phyloP scores from a whole-genome alignment of 2,329 filamentous ascomycete species.

The Phaeophleospora eucalypticola region DNA sequence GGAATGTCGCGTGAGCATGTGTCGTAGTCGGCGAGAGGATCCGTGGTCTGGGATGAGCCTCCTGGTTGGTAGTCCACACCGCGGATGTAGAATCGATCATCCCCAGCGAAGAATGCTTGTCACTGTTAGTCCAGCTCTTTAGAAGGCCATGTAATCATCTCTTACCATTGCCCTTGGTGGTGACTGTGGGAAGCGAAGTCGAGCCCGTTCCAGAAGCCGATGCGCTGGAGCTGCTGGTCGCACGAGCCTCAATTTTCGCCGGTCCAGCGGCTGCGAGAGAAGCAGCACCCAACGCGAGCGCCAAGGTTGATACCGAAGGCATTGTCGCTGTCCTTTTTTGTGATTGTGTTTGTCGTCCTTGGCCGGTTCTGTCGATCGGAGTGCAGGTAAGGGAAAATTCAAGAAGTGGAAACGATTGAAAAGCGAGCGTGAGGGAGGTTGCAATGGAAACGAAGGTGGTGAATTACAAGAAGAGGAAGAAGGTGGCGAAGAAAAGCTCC shows the following conservation, averaged over 20 bases:
- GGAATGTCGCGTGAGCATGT: constrained; percentile 74
- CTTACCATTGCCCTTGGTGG: constrained; percentile 56
- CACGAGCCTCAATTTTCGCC: constrained; percentile 30
- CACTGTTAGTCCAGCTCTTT: background rate
- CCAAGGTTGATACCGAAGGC: constrained; percentile 14
- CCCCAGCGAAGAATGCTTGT: constrained; percentile 53
- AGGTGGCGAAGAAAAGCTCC: background rate
- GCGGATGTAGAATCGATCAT: constrained; percentile 56
- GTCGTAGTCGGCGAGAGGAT: constrained; percentile 67
- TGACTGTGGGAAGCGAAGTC: constrained; percentile 50
- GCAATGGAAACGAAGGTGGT: constrained; percentile 1
- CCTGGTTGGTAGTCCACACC: constrained; percentile 53
- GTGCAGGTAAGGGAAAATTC: background rate
- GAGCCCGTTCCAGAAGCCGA: constrained; percentile 35
- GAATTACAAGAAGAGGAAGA: constrained; percentile 2
- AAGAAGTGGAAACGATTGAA: background rate
- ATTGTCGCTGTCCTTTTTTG: constrained; percentile 8
- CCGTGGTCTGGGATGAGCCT: constrained; percentile 57
- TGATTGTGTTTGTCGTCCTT: background rate
- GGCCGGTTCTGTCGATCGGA: background rate
- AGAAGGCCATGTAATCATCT: background rate
- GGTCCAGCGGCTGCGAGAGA: constrained; percentile 42
- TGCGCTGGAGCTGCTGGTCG: constrained; percentile 24
- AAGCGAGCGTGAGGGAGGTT: background rate
- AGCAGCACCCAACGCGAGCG: constrained; percentile 41